phyloP scores from a whole-genome alignment of 106 monocot species.

The Phalaenopsis equestris region DNA sequence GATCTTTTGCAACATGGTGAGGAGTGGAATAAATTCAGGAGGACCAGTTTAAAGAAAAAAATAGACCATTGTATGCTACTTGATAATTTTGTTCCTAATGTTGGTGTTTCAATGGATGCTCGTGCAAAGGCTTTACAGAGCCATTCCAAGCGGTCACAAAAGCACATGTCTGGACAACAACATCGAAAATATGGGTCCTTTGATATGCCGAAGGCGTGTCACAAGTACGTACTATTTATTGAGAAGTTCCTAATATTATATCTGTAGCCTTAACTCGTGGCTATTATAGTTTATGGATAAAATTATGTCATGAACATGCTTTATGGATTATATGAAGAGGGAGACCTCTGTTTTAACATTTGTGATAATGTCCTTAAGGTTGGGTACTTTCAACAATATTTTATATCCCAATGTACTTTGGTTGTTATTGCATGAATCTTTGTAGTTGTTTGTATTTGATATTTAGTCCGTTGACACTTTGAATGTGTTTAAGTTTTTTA shows the following conservation, averaged over 20 bases:
- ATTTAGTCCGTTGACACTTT: neutral
- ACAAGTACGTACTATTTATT: conserved; percentile 30
- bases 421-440: neutral
- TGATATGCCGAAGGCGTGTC: conserved; percentile 48
- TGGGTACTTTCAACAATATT: neutral
- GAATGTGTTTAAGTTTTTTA: neutral
- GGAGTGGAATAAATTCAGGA: conserved; percentile 38
- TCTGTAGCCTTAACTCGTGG: neutral
- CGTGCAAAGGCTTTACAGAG: conserved; percentile 49
- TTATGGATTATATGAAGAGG: neutral
- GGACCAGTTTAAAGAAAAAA: conserved; percentile 39
- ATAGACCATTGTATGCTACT: conserved; percentile 61
- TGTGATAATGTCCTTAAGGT: neutral
- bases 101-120: conserved; percentile 26
- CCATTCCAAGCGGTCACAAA: conserved; percentile 69
- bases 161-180: conserved; percentile 71
- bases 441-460: neutral
- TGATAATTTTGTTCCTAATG: conserved; percentile 64
- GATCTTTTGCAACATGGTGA: conserved; percentile 82
- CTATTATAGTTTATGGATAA: neutral
- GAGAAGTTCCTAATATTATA: neutral
- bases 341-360: neutral
- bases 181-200: conserved; percentile 75
- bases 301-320: neutral
- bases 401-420: neutral